Conservation (phyloP, 768 basidiomycete genomes). For the Xerocomellus chrysenteron region DNA sequence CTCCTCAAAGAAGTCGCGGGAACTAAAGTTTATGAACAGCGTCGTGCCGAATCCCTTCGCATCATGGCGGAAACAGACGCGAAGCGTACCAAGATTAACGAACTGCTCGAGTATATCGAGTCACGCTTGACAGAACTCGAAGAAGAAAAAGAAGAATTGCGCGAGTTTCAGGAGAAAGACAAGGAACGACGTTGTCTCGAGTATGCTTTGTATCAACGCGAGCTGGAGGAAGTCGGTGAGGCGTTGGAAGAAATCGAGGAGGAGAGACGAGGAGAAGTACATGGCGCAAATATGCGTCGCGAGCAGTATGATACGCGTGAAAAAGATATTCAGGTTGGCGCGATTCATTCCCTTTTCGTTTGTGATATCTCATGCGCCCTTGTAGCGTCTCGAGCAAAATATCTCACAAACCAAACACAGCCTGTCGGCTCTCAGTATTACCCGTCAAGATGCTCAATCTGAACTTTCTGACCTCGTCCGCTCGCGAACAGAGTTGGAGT, state of each 20-base stretch:
- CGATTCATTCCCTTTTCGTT: not conserved
- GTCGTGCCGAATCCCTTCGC: slow-evolving; percentile 86
- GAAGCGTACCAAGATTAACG: slow-evolving; percentile 88
- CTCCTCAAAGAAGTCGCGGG: slow-evolving; percentile 98
- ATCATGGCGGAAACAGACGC: slow-evolving; percentile 97
- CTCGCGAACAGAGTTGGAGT: slow-evolving; percentile 82
- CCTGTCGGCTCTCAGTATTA: slow-evolving; percentile 65
- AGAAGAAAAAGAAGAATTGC: slow-evolving; percentile 96
- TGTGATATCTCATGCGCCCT: not conserved
- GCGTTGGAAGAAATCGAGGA: slow-evolving; percentile 84
- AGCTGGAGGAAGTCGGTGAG: slow-evolving; percentile 84
- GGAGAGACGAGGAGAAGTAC: slow-evolving; percentile 78
- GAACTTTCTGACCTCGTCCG: slow-evolving; percentile 89
- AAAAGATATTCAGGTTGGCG: slow-evolving; percentile 75
- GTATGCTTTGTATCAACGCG: slow-evolving; percentile 90
- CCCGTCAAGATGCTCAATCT: slow-evolving; percentile 71
- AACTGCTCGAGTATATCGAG: slow-evolving; percentile 88
- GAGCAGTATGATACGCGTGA: slow-evolving; percentile 83
- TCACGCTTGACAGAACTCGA: slow-evolving; percentile 88
- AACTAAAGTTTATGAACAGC: slow-evolving; percentile 96
- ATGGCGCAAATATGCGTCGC: slow-evolving; percentile 77
- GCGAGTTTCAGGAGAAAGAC: slow-evolving; percentile 95
- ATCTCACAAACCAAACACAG: slow-evolving; percentile 69
- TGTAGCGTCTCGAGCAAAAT: slow-evolving; percentile 68
- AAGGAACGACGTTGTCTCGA: slow-evolving; percentile 92